Evolutionary conservation across 495 filamentous ascomycete species (phyloP).

Genomic region (Astrocystis sublimbata): DNA sequence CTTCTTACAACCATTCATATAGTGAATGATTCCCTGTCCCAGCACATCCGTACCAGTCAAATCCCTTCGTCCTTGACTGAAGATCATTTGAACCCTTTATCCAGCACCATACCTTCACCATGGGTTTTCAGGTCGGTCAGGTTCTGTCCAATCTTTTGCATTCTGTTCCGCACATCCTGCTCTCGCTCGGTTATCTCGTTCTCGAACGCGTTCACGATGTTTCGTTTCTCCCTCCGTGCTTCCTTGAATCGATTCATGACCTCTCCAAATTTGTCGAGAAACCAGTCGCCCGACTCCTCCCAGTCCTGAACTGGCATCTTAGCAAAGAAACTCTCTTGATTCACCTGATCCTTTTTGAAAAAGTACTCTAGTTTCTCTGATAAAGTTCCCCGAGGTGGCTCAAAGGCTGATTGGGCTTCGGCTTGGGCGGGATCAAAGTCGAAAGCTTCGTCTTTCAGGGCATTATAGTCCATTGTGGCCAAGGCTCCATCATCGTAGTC

Average conservation of each 20-base stretch:
- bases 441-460: conserved; percentile 56
- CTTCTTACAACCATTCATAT: not conserved
- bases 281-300: conserved; percentile 81
- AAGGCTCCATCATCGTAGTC: conserved; percentile 58
- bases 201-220: conserved; percentile 66
- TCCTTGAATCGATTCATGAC: conserved; percentile 65
- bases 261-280: conserved; percentile 66
- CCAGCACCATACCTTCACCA: conserved; percentile 58
- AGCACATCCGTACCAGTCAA: conserved; percentile 1
- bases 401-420: conserved; percentile 31
- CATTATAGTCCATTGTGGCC: conserved; percentile 53
- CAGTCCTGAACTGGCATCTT: conserved; percentile 69
- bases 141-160: conserved; percentile 54
- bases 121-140: conserved; percentile 55
- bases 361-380: conserved; percentile 49
- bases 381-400: conserved; percentile 36
- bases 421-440: conserved; percentile 51
- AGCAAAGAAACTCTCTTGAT: conserved; percentile 64
- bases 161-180: conserved; percentile 54
- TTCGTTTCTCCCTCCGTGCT: conserved; percentile 64
- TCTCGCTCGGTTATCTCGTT: conserved; percentile 58
- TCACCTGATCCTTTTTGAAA: conserved; percentile 36
- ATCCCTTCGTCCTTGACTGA: conserved; percentile 5
- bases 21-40: not conserved
- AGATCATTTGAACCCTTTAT: conserved; percentile 46